Evolutionary conservation across 345 rosid genomes (phyloP).

Genomic region (Populus nigra): DNA sequence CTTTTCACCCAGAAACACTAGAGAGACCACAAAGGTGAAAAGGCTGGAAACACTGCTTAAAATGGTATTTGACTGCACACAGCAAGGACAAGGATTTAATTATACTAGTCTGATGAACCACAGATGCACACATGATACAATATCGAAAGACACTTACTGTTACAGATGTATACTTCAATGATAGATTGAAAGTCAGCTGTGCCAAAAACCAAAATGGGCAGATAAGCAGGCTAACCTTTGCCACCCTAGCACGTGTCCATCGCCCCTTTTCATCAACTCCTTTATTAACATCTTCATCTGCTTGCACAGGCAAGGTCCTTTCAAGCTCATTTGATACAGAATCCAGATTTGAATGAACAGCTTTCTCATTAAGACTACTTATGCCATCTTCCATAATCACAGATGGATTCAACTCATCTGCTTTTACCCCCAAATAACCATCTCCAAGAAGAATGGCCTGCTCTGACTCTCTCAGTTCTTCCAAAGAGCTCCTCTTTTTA

Average conservation of each 20-base stretch:
- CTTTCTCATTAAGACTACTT: slow-evolving; percentile 27
- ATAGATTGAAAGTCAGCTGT: slow-evolving; percentile 81
- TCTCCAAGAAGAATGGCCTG: slow-evolving; percentile 61
- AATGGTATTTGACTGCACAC: slow-evolving; percentile 85
- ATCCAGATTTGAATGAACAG: slow-evolving; percentile 29
- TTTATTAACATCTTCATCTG: slow-evolving; percentile 11
- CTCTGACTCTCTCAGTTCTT: slow-evolving; percentile 59
- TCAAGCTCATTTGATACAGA: slow-evolving; percentile 27
- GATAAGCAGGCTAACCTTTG: slow-evolving; percentile 71
- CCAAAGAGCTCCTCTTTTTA: slow-evolving; percentile 36
- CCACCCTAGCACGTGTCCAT: slow-evolving; percentile 83
- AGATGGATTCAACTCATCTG: slow-evolving; percentile 22
- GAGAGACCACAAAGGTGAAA: slow-evolving; percentile 80
- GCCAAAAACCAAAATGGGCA: slow-evolving; percentile 97
- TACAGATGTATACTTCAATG: slow-evolving; percentile 84
- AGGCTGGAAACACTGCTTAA: slow-evolving; percentile 90
- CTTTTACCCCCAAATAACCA: slow-evolving; percentile 29
- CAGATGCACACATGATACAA: background rate
- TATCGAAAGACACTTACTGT: slow-evolving; percentile 50
- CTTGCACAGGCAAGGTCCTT: slow-evolving; percentile 25
- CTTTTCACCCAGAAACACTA: slow-evolving; percentile 73
- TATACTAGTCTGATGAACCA: slow-evolving; percentile 5
- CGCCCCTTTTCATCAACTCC: slow-evolving; percentile 75
- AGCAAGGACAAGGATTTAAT: slow-evolving; percentile 15
- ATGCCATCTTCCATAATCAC: slow-evolving; percentile 39